These are phyloP conservation scores for Linum trigynum DNA, from an alignment of 345 rosid species.

Conservation along the genomic window DNA sequence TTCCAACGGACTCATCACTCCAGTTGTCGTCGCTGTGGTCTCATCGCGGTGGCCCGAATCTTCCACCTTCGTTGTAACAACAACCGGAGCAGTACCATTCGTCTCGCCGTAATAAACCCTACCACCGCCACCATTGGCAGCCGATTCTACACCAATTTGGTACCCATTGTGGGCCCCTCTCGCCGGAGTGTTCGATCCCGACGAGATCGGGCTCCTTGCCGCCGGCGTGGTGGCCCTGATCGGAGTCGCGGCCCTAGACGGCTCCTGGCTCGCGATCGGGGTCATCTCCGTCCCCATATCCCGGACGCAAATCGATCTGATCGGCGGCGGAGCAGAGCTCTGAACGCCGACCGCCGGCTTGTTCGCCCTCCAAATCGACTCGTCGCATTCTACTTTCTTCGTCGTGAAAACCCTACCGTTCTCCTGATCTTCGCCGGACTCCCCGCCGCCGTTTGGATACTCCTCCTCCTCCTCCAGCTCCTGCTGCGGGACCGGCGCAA, in stretches of 20 bases:
- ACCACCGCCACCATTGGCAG: slow-evolving; percentile 12
- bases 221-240: slow-evolving; percentile 72
- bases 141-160: slow-evolving; percentile 13
- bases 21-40: background rate
- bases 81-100: background rate
- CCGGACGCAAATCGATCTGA: slow-evolving; percentile 69
- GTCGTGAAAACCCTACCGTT: slow-evolving; percentile 23
- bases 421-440: slow-evolving; percentile 28
- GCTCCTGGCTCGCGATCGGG: slow-evolving; percentile 83
- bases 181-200: slow-evolving; percentile 69
- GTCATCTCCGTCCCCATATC: slow-evolving; percentile 99
- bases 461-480: slow-evolving; percentile 67
- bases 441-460: slow-evolving; percentile 36
- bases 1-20: slow-evolving; percentile 46
- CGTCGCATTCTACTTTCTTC: slow-evolving; percentile 61
- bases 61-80: slow-evolving; percentile 12
- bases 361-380: slow-evolving; percentile 49
- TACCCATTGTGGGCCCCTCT: slow-evolving; percentile 24
- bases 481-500: slow-evolving; percentile 66
- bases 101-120: slow-evolving; percentile 15
- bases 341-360: slow-evolving; percentile 23
- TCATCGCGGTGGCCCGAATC: slow-evolving; percentile 21
- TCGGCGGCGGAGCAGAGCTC: slow-evolving; percentile 30
- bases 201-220: slow-evolving; percentile 62
- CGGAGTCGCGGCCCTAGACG: slow-evolving; percentile 80